Conservation (phyloP, 2,329 filamentous ascomycete genomes). For the Epichloe scottii region DNA sequence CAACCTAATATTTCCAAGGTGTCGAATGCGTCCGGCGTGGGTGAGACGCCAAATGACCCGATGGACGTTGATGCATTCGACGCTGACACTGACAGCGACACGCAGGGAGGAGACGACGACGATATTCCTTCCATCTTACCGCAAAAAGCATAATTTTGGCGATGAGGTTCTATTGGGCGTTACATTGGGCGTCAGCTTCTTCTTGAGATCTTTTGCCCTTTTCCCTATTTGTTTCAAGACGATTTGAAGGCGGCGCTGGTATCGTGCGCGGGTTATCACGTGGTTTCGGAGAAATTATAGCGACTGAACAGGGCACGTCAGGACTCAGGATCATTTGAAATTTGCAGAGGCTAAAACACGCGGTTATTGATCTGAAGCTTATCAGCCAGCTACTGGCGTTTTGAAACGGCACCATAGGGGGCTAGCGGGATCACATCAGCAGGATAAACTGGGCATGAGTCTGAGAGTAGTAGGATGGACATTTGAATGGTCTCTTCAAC, state of each 20-base stretch:
- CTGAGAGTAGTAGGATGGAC: too few species aligned
- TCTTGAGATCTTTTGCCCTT: not conserved
- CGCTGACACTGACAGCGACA: slow-evolving; percentile 5
- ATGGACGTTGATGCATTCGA: slow-evolving; percentile 10
- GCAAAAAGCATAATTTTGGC: not conserved
- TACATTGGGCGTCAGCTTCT: not conserved
- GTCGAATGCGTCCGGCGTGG: not conserved
- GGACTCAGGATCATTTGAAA: not conserved
- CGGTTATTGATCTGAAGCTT: not conserved
- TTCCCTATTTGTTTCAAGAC: not conserved
- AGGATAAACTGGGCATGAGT: too few species aligned
- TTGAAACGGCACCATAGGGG: not conserved
- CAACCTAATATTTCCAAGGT: slow-evolving; percentile 2
- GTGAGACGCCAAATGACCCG: slow-evolving; percentile 13
- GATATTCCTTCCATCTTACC: slow-evolving; percentile 17
- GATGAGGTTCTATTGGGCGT: not conserved
- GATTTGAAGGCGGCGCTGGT: not conserved
- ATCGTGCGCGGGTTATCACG: not conserved
- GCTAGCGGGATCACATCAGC: not conserved
- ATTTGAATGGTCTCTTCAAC: too few species aligned
- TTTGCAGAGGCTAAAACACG: not conserved
- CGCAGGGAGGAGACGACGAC: slow-evolving; percentile 11
- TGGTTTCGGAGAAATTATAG: not conserved
- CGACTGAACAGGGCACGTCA: not conserved
- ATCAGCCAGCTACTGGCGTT: not conserved